Base-by-base conservation (phyloP, 148 eudicot genomes). In the Vaccinium darrowii region DNA sequence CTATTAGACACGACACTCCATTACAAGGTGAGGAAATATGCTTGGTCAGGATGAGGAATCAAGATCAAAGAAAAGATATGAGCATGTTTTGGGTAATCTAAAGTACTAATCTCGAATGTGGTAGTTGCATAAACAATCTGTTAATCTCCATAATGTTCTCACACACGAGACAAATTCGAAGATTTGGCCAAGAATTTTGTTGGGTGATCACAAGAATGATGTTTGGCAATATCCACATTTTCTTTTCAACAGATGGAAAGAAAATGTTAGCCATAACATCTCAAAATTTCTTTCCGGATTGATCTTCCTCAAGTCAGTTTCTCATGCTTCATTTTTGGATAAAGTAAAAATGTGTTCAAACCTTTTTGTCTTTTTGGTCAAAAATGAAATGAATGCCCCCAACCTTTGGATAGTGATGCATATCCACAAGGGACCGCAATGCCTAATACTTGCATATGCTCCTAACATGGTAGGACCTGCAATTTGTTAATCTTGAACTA, bases 51-150 rank as follows among this genome's bases (percentile, higher is more conserved):
- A 21, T 60, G 23, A 60, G 19, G 67, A 60, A 21, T 19, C 67
- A 62, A 62, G 25, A 62, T 62, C 67, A 62, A 21, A 2, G n/a
- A 63, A 63, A 63, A 4, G 9, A 63, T 2, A 9, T 8, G 71
- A 23, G 71, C 71, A 63, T 23, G 23, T 23, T 63, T n/a, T 63
- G 13, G 71, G 23, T 0, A 63, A n/a, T 63, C 71, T 63, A n/a
- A 63, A 63, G 13, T n/a, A 63, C 71, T 63, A 9, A 63, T 60
- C 2, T 57, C 71, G 12, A 63, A 63, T 13, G 0, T 0, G 62
- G 62, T 57, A 36, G 52, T 12, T 36, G 78, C 52, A 13, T 15
- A 36, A 18, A 88, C 89, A 89, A 91, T 88, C 91, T 12, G 71
- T 43, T 62, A 85, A 56, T 36, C 52, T 50, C 52, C 52, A 50